Percentiles rank a stretch among this genome's conserved stretches.
These are phyloP conservation scores for Papiliotrema terrestris DNA, from an alignment of 1,284 basidiomycete species.

Conservation along the genomic window DNA sequence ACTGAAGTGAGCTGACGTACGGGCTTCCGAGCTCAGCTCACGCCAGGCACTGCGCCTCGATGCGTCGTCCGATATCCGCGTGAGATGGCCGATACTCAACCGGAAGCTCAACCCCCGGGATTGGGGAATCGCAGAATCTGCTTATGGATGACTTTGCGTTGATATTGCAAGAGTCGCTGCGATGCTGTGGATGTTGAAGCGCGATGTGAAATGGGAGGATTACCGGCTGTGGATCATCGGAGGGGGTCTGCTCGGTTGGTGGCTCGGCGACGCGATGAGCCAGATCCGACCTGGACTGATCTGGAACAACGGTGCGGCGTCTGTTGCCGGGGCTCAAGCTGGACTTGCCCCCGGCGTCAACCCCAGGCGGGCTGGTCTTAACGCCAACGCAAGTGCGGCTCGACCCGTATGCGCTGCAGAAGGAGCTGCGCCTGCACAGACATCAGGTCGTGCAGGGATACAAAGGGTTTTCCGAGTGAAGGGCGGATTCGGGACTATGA, in stretches of 20 bases:
- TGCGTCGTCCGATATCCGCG: constrained; percentile 59
- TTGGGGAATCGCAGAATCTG: constrained; percentile 64
- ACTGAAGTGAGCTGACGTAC: constrained; percentile 54
- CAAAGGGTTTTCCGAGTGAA: no score
- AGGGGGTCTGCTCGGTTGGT: constrained; percentile 29
- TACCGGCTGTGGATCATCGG: constrained; percentile 33
- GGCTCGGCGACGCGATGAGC: constrained; percentile 27
- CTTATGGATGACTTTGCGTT: constrained; percentile 73
- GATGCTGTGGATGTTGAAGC: constrained; percentile 44
- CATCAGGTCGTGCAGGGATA: no score
- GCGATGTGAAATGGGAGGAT: constrained; percentile 35
- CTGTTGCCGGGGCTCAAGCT: neutral
- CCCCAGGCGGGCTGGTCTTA: neutral
- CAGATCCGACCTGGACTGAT: constrained; percentile 4
- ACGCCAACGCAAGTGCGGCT: no score
- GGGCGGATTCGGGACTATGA: neutral
- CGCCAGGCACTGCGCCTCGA: constrained; percentile 69
- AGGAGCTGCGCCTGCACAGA: no score
- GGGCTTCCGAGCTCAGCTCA: constrained; percentile 1
- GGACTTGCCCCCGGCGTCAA: neutral
- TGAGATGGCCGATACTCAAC: constrained; percentile 74
- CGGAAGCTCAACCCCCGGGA: constrained; percentile 74
- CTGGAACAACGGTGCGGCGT: neutral
- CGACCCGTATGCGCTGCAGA: no score
- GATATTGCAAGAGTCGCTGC: constrained; percentile 62